Evolutionary conservation across 2,329 filamentous ascomycete genomes (phyloP).

Genomic region (Drechslerella dactyloides): DNA sequence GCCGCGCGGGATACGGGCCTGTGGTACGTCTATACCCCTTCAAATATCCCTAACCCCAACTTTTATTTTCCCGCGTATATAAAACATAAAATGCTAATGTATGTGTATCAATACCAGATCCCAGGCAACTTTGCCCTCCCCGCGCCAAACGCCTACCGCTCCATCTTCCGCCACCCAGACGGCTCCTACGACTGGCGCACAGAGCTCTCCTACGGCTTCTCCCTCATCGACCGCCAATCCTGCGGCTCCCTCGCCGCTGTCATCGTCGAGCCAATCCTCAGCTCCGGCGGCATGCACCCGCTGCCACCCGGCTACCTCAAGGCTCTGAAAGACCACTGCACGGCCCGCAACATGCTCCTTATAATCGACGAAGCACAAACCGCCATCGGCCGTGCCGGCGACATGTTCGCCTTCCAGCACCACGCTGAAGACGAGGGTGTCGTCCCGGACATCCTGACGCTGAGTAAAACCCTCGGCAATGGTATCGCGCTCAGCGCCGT

Average conservation of each 20-base stretch:
- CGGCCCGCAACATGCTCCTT: slow-evolving; percentile 65
- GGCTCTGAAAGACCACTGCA: slow-evolving; percentile 64
- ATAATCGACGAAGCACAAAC: slow-evolving; percentile 70
- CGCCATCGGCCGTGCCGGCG: slow-evolving; percentile 64
- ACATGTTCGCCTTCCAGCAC: slow-evolving; percentile 67
- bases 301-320: slow-evolving; percentile 67
- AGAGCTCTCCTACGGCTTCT: slow-evolving; percentile 69
- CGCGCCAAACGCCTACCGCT: slow-evolving; percentile 68
- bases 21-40: slow-evolving; percentile 51
- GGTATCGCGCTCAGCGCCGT: slow-evolving; percentile 68
- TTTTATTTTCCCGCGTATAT: no score
- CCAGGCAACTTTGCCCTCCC: slow-evolving; percentile 67
- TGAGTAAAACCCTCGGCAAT: slow-evolving; percentile 69
- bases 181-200: slow-evolving; percentile 71
- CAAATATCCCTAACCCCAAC: no score
- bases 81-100: no score
- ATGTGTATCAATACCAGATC: slow-evolving; percentile 56
- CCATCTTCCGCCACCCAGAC: slow-evolving; percentile 66
- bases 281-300: slow-evolving; percentile 67
- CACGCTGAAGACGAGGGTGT: slow-evolving; percentile 59
- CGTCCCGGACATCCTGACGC: slow-evolving; percentile 66
- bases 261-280: slow-evolving; percentile 68
- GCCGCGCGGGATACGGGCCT: slow-evolving; percentile 61
- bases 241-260: slow-evolving; percentile 69
- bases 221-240: slow-evolving; percentile 66